These are phyloP conservation scores for Pigoraptor vietnamica DNA, from an alignment of 78 protist species.

Conservation along the genomic window DNA sequence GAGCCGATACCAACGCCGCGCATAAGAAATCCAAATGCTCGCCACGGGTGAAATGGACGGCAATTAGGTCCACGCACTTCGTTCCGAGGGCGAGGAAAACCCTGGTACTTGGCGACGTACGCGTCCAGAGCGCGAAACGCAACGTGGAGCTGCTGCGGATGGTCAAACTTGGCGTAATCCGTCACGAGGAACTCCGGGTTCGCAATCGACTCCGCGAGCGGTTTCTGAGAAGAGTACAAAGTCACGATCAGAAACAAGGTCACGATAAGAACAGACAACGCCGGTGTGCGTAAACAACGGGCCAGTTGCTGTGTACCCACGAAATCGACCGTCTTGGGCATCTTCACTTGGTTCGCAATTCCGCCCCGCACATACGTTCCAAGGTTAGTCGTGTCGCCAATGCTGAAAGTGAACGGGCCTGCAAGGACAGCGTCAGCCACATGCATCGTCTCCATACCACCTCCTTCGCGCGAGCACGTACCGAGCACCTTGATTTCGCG, in stretches of 20 bases:
- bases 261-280: not conserved
- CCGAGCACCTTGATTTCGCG: constrained; percentile 25
- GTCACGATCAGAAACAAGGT: not conserved
- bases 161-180: constrained; percentile 78
- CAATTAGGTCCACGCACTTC: no score
- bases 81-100: constrained; percentile 52
- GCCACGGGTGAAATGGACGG: no score
- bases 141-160: constrained; percentile 51
- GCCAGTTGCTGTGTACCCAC: constrained; percentile 21
- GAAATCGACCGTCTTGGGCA: constrained; percentile 47
- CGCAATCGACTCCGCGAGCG: constrained; percentile 42
- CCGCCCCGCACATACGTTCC: constrained; percentile 73
- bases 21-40: no score
- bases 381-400: constrained; percentile 68
- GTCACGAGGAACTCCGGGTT: constrained; percentile 51
- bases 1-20: no score
- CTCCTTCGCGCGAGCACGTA: no score
- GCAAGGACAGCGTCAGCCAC: not conserved
- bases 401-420: constrained; percentile 57
- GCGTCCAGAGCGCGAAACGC: constrained; percentile 57
- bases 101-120: constrained; percentile 28
- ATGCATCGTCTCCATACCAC: not conserved
- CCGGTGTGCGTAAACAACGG: not conserved
- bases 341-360: constrained; percentile 81
- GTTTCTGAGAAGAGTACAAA: constrained; percentile 13